These are phyloP conservation scores for Huntiella abstrusa DNA, from an alignment of 2,329 filamentous ascomycete genomes.

Conservation along the genomic window DNA sequence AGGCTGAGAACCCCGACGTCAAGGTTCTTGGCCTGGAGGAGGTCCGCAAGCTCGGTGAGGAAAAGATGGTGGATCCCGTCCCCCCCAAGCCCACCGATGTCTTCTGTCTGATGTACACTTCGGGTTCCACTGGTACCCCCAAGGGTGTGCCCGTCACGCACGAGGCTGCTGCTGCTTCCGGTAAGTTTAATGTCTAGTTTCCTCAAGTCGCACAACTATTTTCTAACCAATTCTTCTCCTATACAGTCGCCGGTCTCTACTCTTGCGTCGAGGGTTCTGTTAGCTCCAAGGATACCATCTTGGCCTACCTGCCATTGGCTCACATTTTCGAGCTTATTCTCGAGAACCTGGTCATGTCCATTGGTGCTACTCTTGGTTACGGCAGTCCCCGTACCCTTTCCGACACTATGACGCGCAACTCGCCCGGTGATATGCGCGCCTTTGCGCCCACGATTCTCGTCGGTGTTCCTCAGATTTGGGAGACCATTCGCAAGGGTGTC, in stretches of 20 bases:
- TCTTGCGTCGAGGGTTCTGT: slow-evolving; percentile 61
- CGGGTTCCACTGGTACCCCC: slow-evolving; percentile 71
- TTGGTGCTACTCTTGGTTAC: slow-evolving; percentile 85
- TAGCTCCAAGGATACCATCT: slow-evolving; percentile 55
- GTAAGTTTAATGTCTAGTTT: slow-evolving; percentile 21
- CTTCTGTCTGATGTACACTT: slow-evolving; percentile 75
- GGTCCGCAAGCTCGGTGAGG: slow-evolving; percentile 37
- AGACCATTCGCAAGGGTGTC: slow-evolving; percentile 91
- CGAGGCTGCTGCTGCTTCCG: slow-evolving; percentile 56
- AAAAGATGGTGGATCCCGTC: slow-evolving; percentile 50
- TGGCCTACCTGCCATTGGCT: slow-evolving; percentile 84
- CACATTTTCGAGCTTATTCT: slow-evolving; percentile 96
- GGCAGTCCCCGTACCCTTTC: slow-evolving; percentile 79
- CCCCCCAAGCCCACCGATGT: slow-evolving; percentile 58
- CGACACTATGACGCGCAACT: slow-evolving; percentile 72
- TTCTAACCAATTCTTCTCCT: slow-evolving; percentile 10
- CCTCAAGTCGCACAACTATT: too few relatives aligned
- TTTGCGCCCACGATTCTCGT: slow-evolving; percentile 78
- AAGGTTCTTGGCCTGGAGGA: slow-evolving; percentile 36
- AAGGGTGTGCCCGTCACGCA: slow-evolving; percentile 80
- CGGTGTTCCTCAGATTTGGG: slow-evolving; percentile 92
- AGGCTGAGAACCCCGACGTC: slow-evolving; percentile 34
- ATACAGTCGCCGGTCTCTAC: slow-evolving; percentile 55
- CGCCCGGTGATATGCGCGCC: slow-evolving; percentile 82
- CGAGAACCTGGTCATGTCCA: slow-evolving; percentile 75